phyloP scores from a whole-genome alignment of 2,329 filamentous ascomycete genomes.

The Dothistroma pini region DNA sequence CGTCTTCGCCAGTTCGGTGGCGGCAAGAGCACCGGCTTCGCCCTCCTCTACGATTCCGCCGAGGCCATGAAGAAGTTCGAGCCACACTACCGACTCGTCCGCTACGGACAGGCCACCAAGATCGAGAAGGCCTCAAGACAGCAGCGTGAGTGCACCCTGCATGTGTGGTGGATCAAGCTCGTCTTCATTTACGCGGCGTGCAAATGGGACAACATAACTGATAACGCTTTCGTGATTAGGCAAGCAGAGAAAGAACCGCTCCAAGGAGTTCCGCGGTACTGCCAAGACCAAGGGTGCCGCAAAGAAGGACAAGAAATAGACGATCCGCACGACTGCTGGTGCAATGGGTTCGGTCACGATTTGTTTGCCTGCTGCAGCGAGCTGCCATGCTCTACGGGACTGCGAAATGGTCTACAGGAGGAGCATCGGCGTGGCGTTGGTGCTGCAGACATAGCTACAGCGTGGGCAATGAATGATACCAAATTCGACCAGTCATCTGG shows the following conservation, averaged over 20 bases:
- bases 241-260: conserved; percentile 99
- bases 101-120: conserved; percentile 89
- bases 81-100: conserved; percentile 94
- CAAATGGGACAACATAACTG: conserved; percentile 13
- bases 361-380: conserved; percentile 18
- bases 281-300: conserved; percentile 96
- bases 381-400: conserved; percentile 17
- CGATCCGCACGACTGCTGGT: conserved; percentile 18
- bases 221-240: conserved; percentile 54
- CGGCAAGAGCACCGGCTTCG: conserved; percentile 99
- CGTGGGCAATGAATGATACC: conserved; percentile 22
- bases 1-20: conserved; percentile 99
- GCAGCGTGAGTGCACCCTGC: conserved; percentile 74
- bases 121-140: conserved; percentile 97
- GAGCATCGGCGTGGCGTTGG: conserved; percentile 26
- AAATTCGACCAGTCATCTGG: neutral
- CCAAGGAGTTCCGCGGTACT: conserved; percentile 96
- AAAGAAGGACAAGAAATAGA: conserved; percentile 74
- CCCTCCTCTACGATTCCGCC: conserved; percentile 94
- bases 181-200: conserved; percentile 3
- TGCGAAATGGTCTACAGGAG: conserved; percentile 23
- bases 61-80: conserved; percentile 99
- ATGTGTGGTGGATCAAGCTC: conserved; percentile 9
- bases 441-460: conserved; percentile 23
- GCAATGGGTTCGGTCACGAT: conserved; percentile 18